Base-by-base conservation (phyloP, 345 rosid species). In the Bruguiera parviflora region DNA sequence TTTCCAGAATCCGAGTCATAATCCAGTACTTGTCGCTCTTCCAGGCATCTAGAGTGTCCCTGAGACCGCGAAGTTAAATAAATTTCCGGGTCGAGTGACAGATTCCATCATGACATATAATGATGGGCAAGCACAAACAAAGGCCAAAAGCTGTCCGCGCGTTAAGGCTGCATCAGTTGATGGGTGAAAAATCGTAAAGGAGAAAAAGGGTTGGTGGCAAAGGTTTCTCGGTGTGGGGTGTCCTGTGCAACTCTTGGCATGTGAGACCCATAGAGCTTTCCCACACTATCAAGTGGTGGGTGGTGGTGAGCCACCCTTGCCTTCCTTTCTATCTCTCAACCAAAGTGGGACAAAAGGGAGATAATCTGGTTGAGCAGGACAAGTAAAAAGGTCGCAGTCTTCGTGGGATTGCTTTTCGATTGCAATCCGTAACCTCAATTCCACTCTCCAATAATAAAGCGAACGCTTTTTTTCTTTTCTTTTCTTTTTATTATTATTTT, bases 101-200 rank as follows among this genome's bases (percentile, higher is more conserved):
- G 53, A 29, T 57, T 20, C 9, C 56, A 46, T 22, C 28, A 70
- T 19, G 16, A 39, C 61, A 46, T 2, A 15, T 5, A 22, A 58
- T 64, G 60, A 68, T 69, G 68, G 73, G 32, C 31, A 31, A 43
- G 52, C 80, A 68, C 70, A 22, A 31, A 58, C 33, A 20, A 51
- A 59, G 73, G 71, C 43, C 39, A 37, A 72, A 65, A 68, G 58
- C 28, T 9, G 28, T 55, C 27, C 9, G 28, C 24, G 28, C 8
- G 16, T 55, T 22, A 55, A 55, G 22, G 22, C 58, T 55, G 58
- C 58, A 35, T 67, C 29, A 58, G 19, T 24, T 55, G 27, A 55
- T 46, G 58, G 24, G 43, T 32, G 24, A 43, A 43, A 43, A 43
- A 32, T 71, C 47, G 58, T 27, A 18, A 28, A 56, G 25, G 8